Conservation (phyloP, 257 asterid species). For the Solanum arcanum region DNA sequence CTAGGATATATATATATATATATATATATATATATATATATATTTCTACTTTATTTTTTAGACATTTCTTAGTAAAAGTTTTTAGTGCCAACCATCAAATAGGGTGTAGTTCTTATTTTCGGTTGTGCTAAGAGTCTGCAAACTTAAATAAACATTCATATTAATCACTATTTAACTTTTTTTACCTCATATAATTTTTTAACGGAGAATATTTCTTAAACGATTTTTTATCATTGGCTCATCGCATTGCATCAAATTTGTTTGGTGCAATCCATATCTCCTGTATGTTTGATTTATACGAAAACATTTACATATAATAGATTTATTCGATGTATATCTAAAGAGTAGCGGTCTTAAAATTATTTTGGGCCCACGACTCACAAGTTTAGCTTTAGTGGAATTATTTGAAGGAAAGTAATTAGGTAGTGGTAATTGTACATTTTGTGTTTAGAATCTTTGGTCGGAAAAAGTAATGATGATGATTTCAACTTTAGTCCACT, state of each 20-base stretch:
- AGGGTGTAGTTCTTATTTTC: not conserved
- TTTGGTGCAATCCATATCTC: not conserved
- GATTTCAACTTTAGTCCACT: not conserved
- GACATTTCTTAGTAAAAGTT: not conserved
- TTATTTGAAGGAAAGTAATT: not conserved
- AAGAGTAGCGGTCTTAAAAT: rapidly evolving
- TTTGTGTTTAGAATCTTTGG: not conserved
- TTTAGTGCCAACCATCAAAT: not conserved
- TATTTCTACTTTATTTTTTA: no score
- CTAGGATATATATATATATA: no score
- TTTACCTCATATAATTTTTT: not conserved
- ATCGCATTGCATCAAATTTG: not conserved
- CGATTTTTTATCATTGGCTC: not conserved
- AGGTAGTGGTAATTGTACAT: not conserved
- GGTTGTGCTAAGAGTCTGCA: not conserved
- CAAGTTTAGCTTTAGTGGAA: not conserved
- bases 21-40: no score
- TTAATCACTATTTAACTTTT: not conserved
- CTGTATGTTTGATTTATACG: not conserved
- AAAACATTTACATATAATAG: no score
- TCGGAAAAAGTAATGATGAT: not conserved
- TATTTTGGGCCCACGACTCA: not conserved
- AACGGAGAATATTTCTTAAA: not conserved
- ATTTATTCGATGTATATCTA: rapidly evolving
- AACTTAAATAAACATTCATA: not conserved